Base-by-base conservation (phyloP, 108 stramenopile genomes). In the Skeletonema menzelii region DNA sequence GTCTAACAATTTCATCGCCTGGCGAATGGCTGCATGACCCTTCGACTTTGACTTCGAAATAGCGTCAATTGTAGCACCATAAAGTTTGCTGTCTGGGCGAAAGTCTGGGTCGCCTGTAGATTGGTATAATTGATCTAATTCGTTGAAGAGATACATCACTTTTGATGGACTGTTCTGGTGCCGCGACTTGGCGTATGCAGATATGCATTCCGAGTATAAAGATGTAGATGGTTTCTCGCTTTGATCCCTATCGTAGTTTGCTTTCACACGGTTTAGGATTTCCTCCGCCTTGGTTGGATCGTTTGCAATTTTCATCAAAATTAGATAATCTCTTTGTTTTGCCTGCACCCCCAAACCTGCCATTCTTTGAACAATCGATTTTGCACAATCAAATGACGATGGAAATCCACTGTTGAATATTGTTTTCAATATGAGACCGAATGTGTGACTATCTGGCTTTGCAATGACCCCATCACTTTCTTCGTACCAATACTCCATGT, bases 11-110 rank as follows among this genome's bases (percentile, higher is more conserved):
- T 61, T 17, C 28, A 70, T 38, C 27, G 73, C 63, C 19, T 66
- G 53, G 30, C 22, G 56, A 8, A 70, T 24, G 11, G 67, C 58
- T 47, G 35, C 44, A 30, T 74, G 57, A 34, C 65, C 60, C 20
- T 37, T 55, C 4, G 70, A 53, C 47, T 22, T 72, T 5, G 65
- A 17, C 66, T 70, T 80, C 13, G 64, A 73, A 47, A 80, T 42
- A 6, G 80, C 72, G 69, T 74, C 68, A 27, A 80, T 53, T 24
- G 70, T 69, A 31, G 68, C 63, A 32, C 73, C 42, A 42, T 70
- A 80, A 59, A 80, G 61, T 55, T 60, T 65, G 27, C 37, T 70
- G 58, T 80, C 80, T 14, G 80, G 80, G 22, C 55, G 59, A 55
- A 80, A 80, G 5, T 59, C 73, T 5, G 30, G 31, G 38, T 80